Base-by-base conservation (phyloP, 2,329 filamentous ascomycete species). In the Ploettnerulaceae sp. region DNA sequence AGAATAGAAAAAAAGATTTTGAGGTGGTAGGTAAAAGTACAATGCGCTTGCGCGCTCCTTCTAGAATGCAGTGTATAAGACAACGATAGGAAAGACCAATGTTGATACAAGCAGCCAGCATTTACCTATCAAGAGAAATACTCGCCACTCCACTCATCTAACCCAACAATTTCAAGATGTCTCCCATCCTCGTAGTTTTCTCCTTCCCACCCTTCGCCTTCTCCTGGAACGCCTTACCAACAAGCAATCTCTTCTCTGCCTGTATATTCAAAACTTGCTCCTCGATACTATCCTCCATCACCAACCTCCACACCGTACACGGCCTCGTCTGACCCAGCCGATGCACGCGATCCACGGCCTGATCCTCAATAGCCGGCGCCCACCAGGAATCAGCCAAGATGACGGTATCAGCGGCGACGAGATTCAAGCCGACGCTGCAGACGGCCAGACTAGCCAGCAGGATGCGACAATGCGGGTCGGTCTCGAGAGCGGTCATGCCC, bases 351-450 rank as follows among this genome's bases (percentile, higher is more conserved):
- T 95, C 89, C 2, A 95, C 76, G 3, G 90, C 90, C 63, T 95
- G 89, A 57, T 95, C 89, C 65, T 95, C 89, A 45, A 95, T 93
- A 1, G 89, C 89, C 0, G 89, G 89, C 1, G 89, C 89, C 86
- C 89, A 95, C 89, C 88, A 95, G 49, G 79, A 86, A 64, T 95
- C 89, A 0, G 81, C 79, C 15, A 95, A 72, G 35, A 95, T 81
- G 48, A 94, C 87, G 5, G 89, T 89, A 58, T 93, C 89, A 0
- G 89, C 89, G 0, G 87, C 82, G 0, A 90, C 86, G 9, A 95
- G 76, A 58, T 95, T 95, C 35, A 95, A 73, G 0, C 89, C 89
- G 1, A 95, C 89, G 42, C 83, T 86, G 66, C 87, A 91, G 5
- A 93, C 89, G 6, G 80, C 78, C 32, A 95, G 70, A 60, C 84